Conservation (phyloP, 2,329 filamentous ascomycete species). For the Gaeumannomyces tritici region DNA sequence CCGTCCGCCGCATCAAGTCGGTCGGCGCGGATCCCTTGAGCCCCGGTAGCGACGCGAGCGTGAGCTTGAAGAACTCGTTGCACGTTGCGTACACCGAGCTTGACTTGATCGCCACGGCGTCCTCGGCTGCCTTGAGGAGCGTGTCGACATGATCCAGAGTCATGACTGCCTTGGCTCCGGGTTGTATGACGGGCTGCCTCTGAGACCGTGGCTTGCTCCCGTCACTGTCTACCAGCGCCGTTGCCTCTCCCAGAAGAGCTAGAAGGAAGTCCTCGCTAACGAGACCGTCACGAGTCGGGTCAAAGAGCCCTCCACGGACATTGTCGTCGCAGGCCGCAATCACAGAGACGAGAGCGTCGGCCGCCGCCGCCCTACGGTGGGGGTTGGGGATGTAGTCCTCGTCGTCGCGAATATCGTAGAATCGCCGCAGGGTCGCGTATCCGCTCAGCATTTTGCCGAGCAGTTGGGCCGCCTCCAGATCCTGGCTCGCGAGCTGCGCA, state of each 20-base stretch:
- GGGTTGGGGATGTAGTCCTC: conserved; percentile 33
- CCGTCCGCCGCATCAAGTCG: conserved; percentile 49
- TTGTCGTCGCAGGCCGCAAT: conserved; percentile 81
- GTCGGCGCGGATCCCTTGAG: conserved; percentile 52
- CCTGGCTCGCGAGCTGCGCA: conserved; percentile 60
- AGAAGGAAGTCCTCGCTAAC: conserved; percentile 83
- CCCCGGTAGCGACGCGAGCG: conserved; percentile 59
- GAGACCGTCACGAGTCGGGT: conserved; percentile 69
- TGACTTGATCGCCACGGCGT: conserved; percentile 63
- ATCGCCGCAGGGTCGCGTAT: conserved; percentile 82
- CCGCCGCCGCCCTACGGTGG: conserved; percentile 62
- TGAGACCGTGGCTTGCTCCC: conserved; percentile 22
- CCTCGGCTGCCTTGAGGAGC: conserved; percentile 69
- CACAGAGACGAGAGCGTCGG: conserved; percentile 67
- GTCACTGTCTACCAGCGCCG: conserved; percentile 56
- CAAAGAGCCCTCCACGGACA: conserved; percentile 83
- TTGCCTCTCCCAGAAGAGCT: conserved; percentile 72
- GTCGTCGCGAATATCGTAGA: conserved; percentile 76
- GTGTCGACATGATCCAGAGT: conserved; percentile 63
- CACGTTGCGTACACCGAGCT: conserved; percentile 63
- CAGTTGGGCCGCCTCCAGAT: conserved; percentile 73
- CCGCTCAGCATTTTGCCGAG: conserved; percentile 81
- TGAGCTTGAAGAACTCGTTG: conserved; percentile 69
- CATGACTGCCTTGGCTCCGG: conserved; percentile 35
- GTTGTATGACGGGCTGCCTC: conserved; percentile 12